Evolutionary conservation across 108 stramenopile species (phyloP), one percentile per base, ranked within the genome.

Genomic region (Mediolabrus comicus): DNA sequence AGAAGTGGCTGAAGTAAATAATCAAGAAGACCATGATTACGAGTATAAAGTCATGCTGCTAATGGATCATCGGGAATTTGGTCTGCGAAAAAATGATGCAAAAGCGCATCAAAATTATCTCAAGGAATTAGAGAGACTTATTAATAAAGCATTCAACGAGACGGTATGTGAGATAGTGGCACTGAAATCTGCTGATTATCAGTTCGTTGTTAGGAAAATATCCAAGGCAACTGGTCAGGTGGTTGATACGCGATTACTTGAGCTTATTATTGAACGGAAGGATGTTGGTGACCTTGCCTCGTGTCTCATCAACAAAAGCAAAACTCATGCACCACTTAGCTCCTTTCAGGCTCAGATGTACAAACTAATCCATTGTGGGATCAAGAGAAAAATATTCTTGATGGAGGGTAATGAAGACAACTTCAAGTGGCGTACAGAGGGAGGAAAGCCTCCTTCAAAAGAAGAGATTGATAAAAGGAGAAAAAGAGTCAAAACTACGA

Each of bases 271-370:
- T 62, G 77, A 78, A 53, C 72, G 77, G 28, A 78, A 78, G 59
- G 41, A 73, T 53, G 72, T 78, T 4, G 22, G 67, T 13, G 77
- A 78, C 22, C 38, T 68, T 10, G 56, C 54, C 5, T 24, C 53
- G 3, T 78, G 77, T 54, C 34, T 78, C 9, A 53, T 78, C 31
- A 22, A 43, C 7, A 31, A 59, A 11, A 62, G 59, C 46, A 78
- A 78, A 28, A 68, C 73, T 24, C 69, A 55, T 67, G 61, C 60
- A 31, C 77, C 77, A 14, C 35, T 78, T 24, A 62, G 32, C 19
- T 78, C 74, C 72, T 78, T 78, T 43, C 66, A 73, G 36, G 77
- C 77, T 1, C 77, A 78, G 34, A 78, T 78, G 77, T 67, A 74
- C 67, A 78, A 78, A 52, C 36, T 78, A 8, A 58, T 68, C 12